Evolutionary conservation across 352 stramenopile species (phyloP).

Genomic region (Globisporangium cylindrosporum): DNA sequence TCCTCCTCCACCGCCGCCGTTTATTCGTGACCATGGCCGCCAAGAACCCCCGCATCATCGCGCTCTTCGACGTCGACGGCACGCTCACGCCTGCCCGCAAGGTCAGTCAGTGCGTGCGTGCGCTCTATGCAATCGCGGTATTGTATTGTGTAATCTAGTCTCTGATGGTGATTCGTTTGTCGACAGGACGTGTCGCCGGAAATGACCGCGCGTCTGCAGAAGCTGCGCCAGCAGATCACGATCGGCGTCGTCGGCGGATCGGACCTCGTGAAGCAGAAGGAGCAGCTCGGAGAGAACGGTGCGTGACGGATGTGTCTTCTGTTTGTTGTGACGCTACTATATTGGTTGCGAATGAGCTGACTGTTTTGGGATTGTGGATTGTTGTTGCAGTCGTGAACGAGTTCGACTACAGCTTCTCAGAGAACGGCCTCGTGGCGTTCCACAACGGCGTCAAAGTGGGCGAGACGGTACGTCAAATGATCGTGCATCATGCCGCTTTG

Average conservation of each 20-base stretch:
- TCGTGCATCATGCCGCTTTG: neutral
- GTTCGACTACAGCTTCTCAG: constrained; percentile 99
- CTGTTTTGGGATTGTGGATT: neutral
- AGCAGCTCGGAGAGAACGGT: constrained; percentile 96
- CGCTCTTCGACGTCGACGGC: constrained; percentile 99
- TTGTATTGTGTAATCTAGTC: too few species aligned
- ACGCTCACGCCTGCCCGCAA: constrained; percentile 95
- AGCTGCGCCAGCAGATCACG: constrained; percentile 92
- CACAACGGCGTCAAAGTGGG: constrained; percentile 93
- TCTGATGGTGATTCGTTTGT: neutral
- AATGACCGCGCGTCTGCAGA: constrained; percentile 94
- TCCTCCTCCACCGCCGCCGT: too few species aligned
- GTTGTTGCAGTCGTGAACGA: constrained; percentile 80
- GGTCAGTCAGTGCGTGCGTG: constrained; percentile 40
- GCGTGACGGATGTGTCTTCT: constrained; percentile 11
- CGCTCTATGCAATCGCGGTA: neutral
- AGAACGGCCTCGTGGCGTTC: constrained; percentile 98
- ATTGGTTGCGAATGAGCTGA: neutral
- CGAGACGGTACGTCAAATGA: constrained; percentile 55
- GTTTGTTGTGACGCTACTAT: neutral
- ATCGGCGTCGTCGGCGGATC: constrained; percentile 98
- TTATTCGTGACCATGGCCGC: neutral
- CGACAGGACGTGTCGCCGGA: constrained; percentile 79
- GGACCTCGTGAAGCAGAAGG: constrained; percentile 98
- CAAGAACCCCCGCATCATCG: constrained; percentile 93